phyloP scores from a whole-genome alignment of 2,329 filamentous ascomycete genomes.

The Didymella arachidicola region DNA sequence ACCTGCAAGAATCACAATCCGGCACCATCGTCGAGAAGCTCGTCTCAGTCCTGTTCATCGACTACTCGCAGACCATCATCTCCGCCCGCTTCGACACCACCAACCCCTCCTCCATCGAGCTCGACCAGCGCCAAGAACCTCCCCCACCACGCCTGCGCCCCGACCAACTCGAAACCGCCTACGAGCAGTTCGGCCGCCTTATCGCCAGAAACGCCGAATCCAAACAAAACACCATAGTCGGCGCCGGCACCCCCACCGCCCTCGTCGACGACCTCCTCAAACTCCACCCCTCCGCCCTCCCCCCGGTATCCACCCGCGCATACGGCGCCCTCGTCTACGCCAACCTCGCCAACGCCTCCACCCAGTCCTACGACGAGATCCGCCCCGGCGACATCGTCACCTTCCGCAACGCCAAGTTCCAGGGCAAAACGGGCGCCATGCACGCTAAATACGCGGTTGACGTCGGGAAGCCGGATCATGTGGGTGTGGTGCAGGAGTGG shows the following conservation, averaged over 20 bases:
- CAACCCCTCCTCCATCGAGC: conserved; percentile 72
- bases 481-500: conserved; percentile 93
- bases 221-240: conserved; percentile 81
- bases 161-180: conserved; percentile 89
- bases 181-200: conserved; percentile 79
- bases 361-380: conserved; percentile 90
- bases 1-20: conserved; percentile 80
- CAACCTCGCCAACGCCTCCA: conserved; percentile 93
- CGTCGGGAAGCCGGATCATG: conserved; percentile 87
- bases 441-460: conserved; percentile 92
- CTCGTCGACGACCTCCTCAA: conserved; percentile 82
- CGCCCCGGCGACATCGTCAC: conserved; percentile 90
- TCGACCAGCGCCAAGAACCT: conserved; percentile 87
- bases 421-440: conserved; percentile 94
- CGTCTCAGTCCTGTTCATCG: conserved; percentile 87
- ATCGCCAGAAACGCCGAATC: conserved; percentile 74
- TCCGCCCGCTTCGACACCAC: conserved; percentile 79
- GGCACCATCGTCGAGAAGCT: conserved; percentile 80
- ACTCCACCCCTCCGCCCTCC: conserved; percentile 75
- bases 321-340: conserved; percentile 94
- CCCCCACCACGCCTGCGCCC: conserved; percentile 84
- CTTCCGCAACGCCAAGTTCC: conserved; percentile 91
- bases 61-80: conserved; percentile 94
- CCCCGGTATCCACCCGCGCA: conserved; percentile 84
- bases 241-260: conserved; percentile 80